Conservation (phyloP, 805 yeast genomes). For the Saccharomycopsis sp. region DNA sequence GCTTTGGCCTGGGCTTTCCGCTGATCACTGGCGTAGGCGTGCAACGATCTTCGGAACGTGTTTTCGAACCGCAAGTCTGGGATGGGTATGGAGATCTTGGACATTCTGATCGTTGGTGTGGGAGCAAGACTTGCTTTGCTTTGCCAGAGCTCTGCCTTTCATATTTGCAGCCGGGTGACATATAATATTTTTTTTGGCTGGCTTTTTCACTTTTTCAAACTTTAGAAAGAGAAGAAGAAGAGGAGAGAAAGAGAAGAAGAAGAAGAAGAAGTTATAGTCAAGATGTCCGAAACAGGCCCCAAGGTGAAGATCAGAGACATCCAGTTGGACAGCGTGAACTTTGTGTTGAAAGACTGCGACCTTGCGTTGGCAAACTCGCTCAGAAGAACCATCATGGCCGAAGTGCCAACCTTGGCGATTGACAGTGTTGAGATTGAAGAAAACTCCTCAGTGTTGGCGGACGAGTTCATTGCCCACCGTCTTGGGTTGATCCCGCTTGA, state of each 20-base stretch:
- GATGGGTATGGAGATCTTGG: conserved; percentile 23
- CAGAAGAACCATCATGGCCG: conserved; percentile 87
- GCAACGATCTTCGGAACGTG: conserved; percentile 39
- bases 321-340: conserved; percentile 80
- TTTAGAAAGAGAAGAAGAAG: too few relatives aligned
- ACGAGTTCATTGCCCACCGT: conserved; percentile 92
- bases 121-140: background rate
- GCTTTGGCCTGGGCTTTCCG: too few relatives aligned
- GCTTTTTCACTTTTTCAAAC: too few relatives aligned
- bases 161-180: too few relatives aligned
- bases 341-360: conserved; percentile 80
- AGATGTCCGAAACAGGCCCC: conserved; percentile 58
- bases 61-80: conserved; percentile 68
- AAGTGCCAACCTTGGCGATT: conserved; percentile 93
- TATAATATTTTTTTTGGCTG: too few relatives aligned
- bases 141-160: background rate
- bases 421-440: conserved; percentile 91
- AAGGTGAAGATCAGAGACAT: conserved; percentile 83
- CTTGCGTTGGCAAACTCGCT: conserved; percentile 85
- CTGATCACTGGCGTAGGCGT: conserved; percentile 14
- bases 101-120: conserved; percentile 2
- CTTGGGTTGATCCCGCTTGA: conserved; percentile 86
- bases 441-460: conserved; percentile 92
- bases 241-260: too few relatives aligned
- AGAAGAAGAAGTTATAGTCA: too few relatives aligned